A percentile compares a stretch with the other conserved stretches of the same genome.
These are phyloP conservation scores for Penicillium concentricum DNA, from an alignment of 2,329 filamentous ascomycete species.

Conservation along the genomic window DNA sequence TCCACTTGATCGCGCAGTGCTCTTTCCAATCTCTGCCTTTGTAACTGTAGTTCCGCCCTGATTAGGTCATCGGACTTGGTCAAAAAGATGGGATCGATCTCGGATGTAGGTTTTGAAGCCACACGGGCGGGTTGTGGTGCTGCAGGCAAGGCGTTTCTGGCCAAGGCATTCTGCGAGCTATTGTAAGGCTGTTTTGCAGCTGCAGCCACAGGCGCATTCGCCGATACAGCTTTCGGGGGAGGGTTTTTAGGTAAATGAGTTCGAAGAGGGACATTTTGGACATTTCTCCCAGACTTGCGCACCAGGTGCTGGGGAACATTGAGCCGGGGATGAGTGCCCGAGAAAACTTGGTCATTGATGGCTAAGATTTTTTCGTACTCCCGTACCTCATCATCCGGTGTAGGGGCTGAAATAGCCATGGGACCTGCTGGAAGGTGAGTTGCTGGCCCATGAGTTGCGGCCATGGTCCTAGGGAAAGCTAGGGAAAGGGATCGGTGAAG, in stretches of 20 bases:
- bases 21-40: slow-evolving; percentile 78
- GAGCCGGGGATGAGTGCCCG: slow-evolving; percentile 64
- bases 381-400: slow-evolving; percentile 56
- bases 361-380: slow-evolving; percentile 79
- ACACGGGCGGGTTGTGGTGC: slow-evolving; percentile 38
- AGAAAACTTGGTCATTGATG: slow-evolving; percentile 76
- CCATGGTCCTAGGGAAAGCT: slow-evolving; percentile 29
- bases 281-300: slow-evolving; percentile 40
- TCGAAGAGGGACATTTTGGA: slow-evolving; percentile 32
- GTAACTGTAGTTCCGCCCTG: slow-evolving; percentile 75
- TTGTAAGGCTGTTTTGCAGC: slow-evolving; percentile 20
- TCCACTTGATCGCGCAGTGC: slow-evolving; percentile 74
- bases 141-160: slow-evolving; percentile 22
- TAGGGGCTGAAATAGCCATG: slow-evolving; percentile 26
- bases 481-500: slow-evolving; percentile 6
- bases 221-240: slow-evolving; percentile 7
- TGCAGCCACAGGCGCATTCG: slow-evolving; percentile 5
- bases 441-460: slow-evolving; percentile 26
- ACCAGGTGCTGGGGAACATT: slow-evolving; percentile 57
- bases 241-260: slow-evolving; percentile 28
- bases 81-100: slow-evolving; percentile 79
- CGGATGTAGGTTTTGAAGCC: slow-evolving; percentile 55
- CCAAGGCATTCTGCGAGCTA: slow-evolving; percentile 17
- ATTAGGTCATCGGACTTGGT: slow-evolving; percentile 83
- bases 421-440: slow-evolving; percentile 35